phyloP scores from a whole-genome alignment of 306 rosid genomes.

The Sophora flavescens region DNA sequence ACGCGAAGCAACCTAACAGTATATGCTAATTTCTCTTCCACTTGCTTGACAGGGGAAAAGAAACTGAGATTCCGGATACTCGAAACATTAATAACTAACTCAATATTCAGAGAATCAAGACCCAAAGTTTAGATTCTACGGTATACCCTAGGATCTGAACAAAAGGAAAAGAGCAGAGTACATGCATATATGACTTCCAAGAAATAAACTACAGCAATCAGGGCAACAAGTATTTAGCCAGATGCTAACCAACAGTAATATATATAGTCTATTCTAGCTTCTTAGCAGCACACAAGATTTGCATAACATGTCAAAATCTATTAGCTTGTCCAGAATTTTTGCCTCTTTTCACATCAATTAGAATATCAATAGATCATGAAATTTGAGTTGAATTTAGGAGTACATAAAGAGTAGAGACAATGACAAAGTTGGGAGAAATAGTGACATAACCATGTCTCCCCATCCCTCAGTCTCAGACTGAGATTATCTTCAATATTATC shows the following conservation, averaged over 20 bases:
- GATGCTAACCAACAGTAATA: background rate
- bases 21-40: conserved; percentile 20
- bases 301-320: conserved; percentile 10
- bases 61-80: conserved; percentile 1
- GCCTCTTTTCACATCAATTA: background rate
- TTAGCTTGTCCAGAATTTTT: background rate
- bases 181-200: background rate
- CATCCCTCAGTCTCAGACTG: background rate
- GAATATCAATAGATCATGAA: conserved; percentile 4
- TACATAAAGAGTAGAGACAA: background rate
- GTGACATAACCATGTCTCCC: background rate
- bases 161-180: conserved; percentile 21
- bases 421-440: background rate
- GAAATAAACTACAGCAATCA: conserved; percentile 11
- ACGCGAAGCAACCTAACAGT: background rate
- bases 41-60: background rate
- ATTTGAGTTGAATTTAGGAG: background rate
- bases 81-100: background rate
- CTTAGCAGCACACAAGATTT: conserved; percentile 17
- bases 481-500: conserved; percentile 8
- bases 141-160: conserved; percentile 5
- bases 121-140: background rate
- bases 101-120: conserved; percentile 17
- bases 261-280: conserved; percentile 28
- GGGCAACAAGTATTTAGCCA: conserved; percentile 13